phyloP scores from a whole-genome alignment of 108 stramenopile species.

The Nitzschia sp. region DNA sequence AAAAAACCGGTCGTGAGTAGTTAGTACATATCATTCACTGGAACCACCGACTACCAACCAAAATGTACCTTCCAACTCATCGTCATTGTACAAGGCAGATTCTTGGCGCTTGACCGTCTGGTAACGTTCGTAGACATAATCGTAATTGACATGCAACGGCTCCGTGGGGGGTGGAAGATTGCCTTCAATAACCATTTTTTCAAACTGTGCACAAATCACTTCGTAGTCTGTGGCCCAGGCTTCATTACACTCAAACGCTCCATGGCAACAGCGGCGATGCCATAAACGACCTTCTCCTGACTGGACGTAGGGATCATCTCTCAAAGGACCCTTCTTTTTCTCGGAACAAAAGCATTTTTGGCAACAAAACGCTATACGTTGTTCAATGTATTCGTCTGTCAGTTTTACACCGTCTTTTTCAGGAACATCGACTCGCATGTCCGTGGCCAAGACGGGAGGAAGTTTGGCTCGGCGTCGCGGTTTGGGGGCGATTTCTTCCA shows the following conservation, averaged over 20 bases:
- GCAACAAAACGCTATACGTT: conserved; percentile 18
- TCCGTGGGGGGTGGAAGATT: not conserved
- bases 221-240: not conserved
- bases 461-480: not conserved
- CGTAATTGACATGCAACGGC: not conserved
- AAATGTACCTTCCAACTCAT: not conserved
- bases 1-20: not conserved
- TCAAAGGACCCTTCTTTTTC: not conserved
- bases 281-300: not conserved
- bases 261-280: conserved; percentile 17
- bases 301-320: not conserved
- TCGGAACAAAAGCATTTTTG: conserved; percentile 3
- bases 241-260: not conserved
- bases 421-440: not conserved
- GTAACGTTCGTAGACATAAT: not conserved
- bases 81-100: conserved; percentile 4
- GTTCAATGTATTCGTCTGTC: conserved; percentile 15
- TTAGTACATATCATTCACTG: not conserved
- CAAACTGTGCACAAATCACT: not conserved
- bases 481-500: not conserved
- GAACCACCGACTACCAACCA: not conserved
- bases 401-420: not conserved
- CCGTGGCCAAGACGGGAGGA: conserved; percentile 1
- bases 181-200: not conserved
- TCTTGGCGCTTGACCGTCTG: not conserved